These are phyloP conservation scores for Cyclospora cayetanensis DNA, from an alignment of 169 alveolate species.

Conservation along the genomic window DNA sequence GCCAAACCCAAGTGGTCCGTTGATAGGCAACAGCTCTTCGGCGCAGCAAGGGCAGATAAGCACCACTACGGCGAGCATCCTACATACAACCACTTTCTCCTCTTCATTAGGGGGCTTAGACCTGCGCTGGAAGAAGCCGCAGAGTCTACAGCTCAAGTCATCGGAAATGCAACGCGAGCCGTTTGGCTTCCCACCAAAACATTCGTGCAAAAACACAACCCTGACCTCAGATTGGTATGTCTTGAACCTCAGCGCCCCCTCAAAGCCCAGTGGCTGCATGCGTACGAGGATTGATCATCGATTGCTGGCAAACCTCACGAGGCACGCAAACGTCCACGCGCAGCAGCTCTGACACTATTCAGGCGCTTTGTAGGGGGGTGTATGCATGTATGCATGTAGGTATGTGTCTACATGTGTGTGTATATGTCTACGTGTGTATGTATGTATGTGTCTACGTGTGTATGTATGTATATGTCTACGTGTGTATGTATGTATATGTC, in stretches of 20 bases:
- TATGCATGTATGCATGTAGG: neutral
- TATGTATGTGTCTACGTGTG: neutral
- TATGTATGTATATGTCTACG: neutral
- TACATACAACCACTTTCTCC: constrained; percentile 79
- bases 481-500: too few species aligned
- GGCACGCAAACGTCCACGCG: too few species aligned
- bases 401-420: too few species aligned
- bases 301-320: too few species aligned
- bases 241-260: too few species aligned
- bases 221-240: constrained; percentile 85
- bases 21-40: constrained; percentile 78
- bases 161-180: constrained; percentile 62
- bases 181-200: constrained; percentile 78
- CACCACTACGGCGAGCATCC: constrained; percentile 83
- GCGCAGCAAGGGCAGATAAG: constrained; percentile 80
- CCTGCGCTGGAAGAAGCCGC: constrained; percentile 78
- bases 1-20: constrained; percentile 83
- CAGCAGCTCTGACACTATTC: too few species aligned
- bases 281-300: too few species aligned
- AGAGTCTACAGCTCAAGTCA: constrained; percentile 69
- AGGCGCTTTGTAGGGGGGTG: neutral
- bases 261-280: too few species aligned
- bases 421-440: too few species aligned
- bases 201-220: constrained; percentile 83
- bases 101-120: constrained; percentile 80